phyloP scores from a whole-genome alignment of 176 grass and related monocot species.

The Oryza glumipatula region DNA sequence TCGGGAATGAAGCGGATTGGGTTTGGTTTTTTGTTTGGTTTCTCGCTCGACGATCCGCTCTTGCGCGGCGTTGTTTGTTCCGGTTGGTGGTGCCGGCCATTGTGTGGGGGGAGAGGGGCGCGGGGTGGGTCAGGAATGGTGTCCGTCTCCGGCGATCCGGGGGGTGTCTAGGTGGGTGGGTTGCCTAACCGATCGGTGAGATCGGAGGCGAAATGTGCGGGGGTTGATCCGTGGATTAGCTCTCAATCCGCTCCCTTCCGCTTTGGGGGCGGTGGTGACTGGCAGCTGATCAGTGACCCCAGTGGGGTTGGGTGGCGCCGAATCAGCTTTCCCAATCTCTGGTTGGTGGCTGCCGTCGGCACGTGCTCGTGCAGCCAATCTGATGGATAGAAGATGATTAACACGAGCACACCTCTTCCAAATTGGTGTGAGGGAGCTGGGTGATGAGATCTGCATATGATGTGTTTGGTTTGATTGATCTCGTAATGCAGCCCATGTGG shows the following conservation, averaged over 20 bases:
- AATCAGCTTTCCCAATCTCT: neutral
- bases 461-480: neutral
- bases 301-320: neutral
- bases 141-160: neutral
- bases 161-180: neutral
- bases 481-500: neutral
- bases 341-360: neutral
- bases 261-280: neutral
- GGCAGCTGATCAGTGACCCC: neutral
- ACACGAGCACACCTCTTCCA: neutral
- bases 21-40: neutral
- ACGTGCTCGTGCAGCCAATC: neutral
- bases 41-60: neutral
- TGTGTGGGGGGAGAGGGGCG: neutral
- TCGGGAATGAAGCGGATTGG: neutral
- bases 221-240: neutral
- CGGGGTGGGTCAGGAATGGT: neutral
- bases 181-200: neutral
- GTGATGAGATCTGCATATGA: neutral
- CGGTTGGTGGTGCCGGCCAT: neutral
- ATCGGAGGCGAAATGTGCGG: neutral
- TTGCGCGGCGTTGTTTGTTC: neutral
- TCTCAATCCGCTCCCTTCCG: neutral
- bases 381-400: neutral
- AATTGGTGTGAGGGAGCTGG: neutral